Evolutionary conservation across 1,284 basidiomycete species (phyloP), one percentile per base, ranked within the genome.

Genomic region (Puccinia hordei): DNA sequence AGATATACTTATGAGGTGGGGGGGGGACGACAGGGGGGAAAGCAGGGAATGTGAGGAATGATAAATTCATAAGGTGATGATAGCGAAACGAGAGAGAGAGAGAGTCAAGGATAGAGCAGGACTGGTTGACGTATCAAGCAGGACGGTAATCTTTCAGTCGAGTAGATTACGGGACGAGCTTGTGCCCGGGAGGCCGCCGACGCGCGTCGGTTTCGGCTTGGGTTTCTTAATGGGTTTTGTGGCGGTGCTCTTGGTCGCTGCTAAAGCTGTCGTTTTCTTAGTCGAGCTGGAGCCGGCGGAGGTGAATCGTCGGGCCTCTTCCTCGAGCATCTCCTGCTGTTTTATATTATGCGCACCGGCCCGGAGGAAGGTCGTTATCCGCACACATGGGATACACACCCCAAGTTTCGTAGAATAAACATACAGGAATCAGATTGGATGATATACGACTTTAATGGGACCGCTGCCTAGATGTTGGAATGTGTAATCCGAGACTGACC

Each of bases 271-370:
- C 41, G 30, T 59, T 15, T 59, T 33, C n/a, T 33, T 51, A 9
- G 46, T 71, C 63, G 63, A 66, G 1, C 4, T 17, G 35, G 63
- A 66, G 17, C 38, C 63, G 6, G 35, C 35, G 22, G 63, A 9
- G 41, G 19, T 63, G 27, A 22, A 35, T 24, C 63, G 63, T n/a
- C 41, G 33, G 15, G 63, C 63, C 17, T 71, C 68, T 51, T 71
- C 68, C 1, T 24, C n/a, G 27, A 71, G 68, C 41, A 71, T 24
- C 46, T 71, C 44, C 46, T 71, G 44, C 68, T 71, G 44, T 17
- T 22, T 24, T 41, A 41, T 2, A n/a, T 27, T 8, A 19, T 2
- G 19, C 8, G 22, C 8, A 49, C 5, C 24, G 13, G 35, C 12
- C 46, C 4, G 35, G 24, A 22, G 53, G 17, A 12, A 41, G 38